Evolutionary conservation across 768 basidiomycete species (phyloP).

Genomic region (Lentinula sp.): DNA sequence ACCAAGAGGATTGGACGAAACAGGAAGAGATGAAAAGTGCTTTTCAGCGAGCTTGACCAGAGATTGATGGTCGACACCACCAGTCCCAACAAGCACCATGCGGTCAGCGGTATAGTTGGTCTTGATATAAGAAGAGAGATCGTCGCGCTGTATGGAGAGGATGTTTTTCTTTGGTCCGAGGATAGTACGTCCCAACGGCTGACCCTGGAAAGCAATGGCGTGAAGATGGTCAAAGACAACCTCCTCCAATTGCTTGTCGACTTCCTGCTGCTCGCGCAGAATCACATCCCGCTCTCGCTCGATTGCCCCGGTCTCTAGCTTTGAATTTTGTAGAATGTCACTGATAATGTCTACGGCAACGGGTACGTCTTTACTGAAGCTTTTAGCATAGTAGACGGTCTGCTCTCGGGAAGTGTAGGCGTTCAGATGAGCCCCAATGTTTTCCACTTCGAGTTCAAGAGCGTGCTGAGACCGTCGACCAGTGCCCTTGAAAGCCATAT

Average conservation of each 20-base stretch:
- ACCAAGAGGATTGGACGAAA: conserved; percentile 82
- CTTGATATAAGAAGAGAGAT: conserved; percentile 87
- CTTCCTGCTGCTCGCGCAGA: conserved; percentile 95
- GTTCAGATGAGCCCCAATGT: conserved; percentile 94
- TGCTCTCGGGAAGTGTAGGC: conserved; percentile 99
- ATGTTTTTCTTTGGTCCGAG: conserved; percentile 96
- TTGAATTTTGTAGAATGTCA: conserved; percentile 96
- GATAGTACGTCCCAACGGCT: conserved; percentile 94
- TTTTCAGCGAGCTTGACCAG: conserved; percentile 94
- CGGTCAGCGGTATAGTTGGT: conserved; percentile 98
- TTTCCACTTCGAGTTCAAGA: conserved; percentile 96
- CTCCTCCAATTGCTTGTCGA: conserved; percentile 97
- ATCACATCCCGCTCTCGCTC: conserved; percentile 97
- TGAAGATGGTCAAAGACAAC: conserved; percentile 99
- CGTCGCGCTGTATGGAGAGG: conserved; percentile 87
- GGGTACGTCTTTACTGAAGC: conserved; percentile 92
- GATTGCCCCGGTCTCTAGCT: conserved; percentile 80
- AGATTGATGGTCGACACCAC: conserved; percentile 87
- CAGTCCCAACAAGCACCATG: conserved; percentile 97
- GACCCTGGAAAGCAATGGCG: conserved; percentile 96
- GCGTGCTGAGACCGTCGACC: conserved; percentile 79
- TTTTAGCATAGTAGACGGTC: conserved; percentile 99
- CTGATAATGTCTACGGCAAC: conserved; percentile 93
- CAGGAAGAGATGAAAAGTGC: conserved; percentile 86
- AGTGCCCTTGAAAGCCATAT: conserved; percentile 98